Evolutionary conservation across 108 stramenopile genomes (phyloP).

Genomic region (Chaetoceros tenuissimus): DNA sequence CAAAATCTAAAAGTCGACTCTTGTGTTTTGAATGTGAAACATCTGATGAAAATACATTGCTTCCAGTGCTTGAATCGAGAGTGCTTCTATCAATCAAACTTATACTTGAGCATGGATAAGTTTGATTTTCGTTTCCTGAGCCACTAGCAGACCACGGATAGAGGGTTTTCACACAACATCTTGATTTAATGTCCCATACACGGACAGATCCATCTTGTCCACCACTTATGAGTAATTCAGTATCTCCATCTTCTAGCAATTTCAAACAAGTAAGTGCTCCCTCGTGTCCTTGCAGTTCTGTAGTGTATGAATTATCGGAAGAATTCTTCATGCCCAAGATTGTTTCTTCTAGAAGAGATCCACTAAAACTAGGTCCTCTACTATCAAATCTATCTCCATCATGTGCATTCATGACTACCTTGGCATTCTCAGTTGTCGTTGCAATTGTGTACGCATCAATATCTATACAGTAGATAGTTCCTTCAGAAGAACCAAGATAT

Average conservation of each 20-base stretch:
- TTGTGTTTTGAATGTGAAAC: not conserved
- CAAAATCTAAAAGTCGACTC: not conserved
- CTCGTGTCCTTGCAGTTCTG: conserved; percentile 62
- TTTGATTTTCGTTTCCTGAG: conserved; percentile 4
- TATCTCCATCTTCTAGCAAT: conserved; percentile 32
- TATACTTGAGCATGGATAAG: conserved; percentile 54
- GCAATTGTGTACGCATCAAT: conserved; percentile 54
- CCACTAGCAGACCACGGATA: conserved; percentile 51
- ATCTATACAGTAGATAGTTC: conserved; percentile 64
- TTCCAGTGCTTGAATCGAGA: not conserved
- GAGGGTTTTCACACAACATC: conserved; percentile 53
- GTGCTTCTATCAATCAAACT: conserved; percentile 19
- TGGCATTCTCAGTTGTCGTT: conserved; percentile 25
- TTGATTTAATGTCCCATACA: conserved; percentile 68
- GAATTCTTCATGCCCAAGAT: conserved; percentile 4
- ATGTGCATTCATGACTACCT: conserved; percentile 14
- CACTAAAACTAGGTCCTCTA: not conserved
- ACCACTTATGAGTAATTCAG: conserved; percentile 46
- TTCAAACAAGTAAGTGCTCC: conserved; percentile 53
- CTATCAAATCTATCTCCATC: conserved; percentile 1
- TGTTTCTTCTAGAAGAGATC: not conserved
- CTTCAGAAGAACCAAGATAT: conserved; percentile 53
- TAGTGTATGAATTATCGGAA: conserved; percentile 12
- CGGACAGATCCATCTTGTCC: conserved; percentile 63
- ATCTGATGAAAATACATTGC: not conserved